These are phyloP conservation scores for Fremontodendron californicum DNA, from an alignment of 345 rosid species.

Conservation along the genomic window DNA sequence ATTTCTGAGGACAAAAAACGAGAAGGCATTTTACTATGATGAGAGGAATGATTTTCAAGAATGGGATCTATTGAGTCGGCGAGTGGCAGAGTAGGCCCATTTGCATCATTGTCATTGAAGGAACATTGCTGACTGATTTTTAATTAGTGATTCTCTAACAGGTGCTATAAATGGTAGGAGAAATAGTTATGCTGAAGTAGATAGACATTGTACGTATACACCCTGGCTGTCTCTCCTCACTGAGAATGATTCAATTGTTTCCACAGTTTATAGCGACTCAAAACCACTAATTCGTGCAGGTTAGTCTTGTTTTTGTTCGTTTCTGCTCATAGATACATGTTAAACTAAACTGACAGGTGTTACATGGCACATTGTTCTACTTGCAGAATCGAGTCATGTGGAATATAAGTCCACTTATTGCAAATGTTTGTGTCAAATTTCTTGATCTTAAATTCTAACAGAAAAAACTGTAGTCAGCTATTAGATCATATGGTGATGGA, in stretches of 20 bases:
- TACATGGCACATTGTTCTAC: neutral
- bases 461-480: neutral
- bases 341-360: neutral
- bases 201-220: constrained; percentile 38
- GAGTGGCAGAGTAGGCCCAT: no score
- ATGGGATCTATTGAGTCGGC: no score
- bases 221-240: constrained; percentile 24
- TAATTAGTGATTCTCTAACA: constrained; percentile 16
- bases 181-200: constrained; percentile 25
- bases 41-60: no score
- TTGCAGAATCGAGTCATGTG: neutral
- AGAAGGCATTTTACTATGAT: no score
- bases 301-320: neutral
- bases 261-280: constrained; percentile 16
- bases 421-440: neutral
- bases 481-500: no score
- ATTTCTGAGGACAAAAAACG: no score
- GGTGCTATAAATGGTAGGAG: constrained; percentile 25
- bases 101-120: no score
- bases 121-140: constrained; percentile 1
- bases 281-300: constrained; percentile 38
- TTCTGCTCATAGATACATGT: neutral
- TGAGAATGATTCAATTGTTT: constrained; percentile 23
- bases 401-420: neutral
- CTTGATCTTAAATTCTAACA: neutral